Evolutionary conservation across 345 rosid genomes (phyloP).

Genomic region (Gossypium arboreum): DNA sequence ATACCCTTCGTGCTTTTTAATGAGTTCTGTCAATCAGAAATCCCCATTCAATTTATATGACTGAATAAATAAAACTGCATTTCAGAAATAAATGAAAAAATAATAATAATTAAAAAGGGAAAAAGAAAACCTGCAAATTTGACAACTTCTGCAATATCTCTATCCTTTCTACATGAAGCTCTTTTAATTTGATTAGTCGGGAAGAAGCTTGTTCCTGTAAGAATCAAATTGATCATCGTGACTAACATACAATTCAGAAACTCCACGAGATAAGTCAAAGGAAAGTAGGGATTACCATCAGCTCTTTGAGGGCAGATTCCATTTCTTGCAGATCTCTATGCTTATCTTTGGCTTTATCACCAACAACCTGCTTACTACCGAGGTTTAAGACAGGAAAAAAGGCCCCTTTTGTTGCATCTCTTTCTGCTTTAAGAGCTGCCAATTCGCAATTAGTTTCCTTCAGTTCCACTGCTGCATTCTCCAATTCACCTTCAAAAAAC

Average conservation of each 20-base stretch:
- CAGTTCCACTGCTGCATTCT: conserved; percentile 57
- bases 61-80: conserved; percentile 18
- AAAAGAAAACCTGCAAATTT: conserved; percentile 54
- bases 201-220: conserved; percentile 69
- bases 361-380: conserved; percentile 58
- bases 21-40: conserved; percentile 51
- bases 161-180: conserved; percentile 74
- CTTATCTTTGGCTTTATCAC: conserved; percentile 65
- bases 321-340: conserved; percentile 68
- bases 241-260: conserved; percentile 12
- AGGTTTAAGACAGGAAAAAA: conserved; percentile 67
- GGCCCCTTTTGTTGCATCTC: conserved; percentile 76
- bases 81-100: conserved; percentile 18
- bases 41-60: conserved; percentile 16
- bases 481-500: conserved; percentile 67
- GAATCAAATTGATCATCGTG: conserved; percentile 23
- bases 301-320: conserved; percentile 65
- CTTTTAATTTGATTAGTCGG: conserved; percentile 58
- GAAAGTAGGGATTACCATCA: conserved; percentile 45
- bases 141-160: conserved; percentile 53
- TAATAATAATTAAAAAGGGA: conserved; percentile 9
- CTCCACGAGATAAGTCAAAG: conserved; percentile 19
- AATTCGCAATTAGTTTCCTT: conserved; percentile 59
- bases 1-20: conserved; percentile 63
- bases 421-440: conserved; percentile 71